Evolutionary conservation across 768 basidiomycete species (phyloP).

Genomic region (Lentinula lateritia): DNA sequence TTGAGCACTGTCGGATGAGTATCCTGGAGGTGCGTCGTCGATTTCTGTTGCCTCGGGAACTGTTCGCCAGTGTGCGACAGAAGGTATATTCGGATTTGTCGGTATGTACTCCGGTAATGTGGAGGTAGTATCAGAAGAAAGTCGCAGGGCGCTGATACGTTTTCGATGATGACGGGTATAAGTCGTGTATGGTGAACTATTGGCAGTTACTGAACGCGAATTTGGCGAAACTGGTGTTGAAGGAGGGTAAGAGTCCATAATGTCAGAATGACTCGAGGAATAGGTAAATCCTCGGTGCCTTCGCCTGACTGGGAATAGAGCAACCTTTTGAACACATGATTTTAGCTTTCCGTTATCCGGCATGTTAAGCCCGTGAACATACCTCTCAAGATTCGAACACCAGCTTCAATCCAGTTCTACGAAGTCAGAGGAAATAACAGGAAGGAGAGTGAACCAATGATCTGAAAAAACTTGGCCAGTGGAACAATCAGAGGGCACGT

Average conservation of each 20-base stretch:
- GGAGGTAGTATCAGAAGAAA: constrained; percentile 63
- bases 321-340: not conserved
- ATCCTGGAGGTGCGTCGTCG: constrained; percentile 53
- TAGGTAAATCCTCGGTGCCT: not conserved
- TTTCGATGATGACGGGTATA: constrained; percentile 37
- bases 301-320: not conserved
- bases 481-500: not conserved
- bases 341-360: not conserved
- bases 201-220: constrained; percentile 10
- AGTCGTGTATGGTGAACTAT: constrained; percentile 7
- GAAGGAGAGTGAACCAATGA: not conserved
- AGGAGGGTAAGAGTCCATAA: not conserved
- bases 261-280: not conserved
- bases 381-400: not conserved
- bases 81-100: constrained; percentile 13
- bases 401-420: not conserved
- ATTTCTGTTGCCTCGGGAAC: not conserved
- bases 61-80: constrained; percentile 23
- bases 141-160: constrained; percentile 47
- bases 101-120: constrained; percentile 62
- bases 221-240: not conserved
- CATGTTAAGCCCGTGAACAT: not conserved
- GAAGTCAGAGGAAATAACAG: not conserved
- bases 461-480: not conserved
- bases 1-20: constrained; percentile 73